Evolutionary conservation across 441 rosid genomes (phyloP), one percentile per base, ranked within the genome.

Genomic region (Geranium incanum): DNA sequence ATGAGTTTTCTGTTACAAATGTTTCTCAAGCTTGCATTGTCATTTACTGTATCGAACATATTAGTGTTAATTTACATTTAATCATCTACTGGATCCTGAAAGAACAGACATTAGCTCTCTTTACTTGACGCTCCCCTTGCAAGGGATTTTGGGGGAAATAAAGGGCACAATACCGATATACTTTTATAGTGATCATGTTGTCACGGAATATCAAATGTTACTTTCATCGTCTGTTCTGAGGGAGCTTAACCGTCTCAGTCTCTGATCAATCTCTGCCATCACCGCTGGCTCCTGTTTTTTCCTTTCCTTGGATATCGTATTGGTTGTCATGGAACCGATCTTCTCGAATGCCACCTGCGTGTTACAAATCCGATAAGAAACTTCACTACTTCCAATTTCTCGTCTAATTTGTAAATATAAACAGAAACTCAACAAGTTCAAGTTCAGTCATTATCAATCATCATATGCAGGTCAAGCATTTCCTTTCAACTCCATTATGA

Each of bases 281-380:
- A 95, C 99, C 23, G 97, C 98, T 1, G 97, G 91, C 79, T 95
- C 98, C 77, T 95, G 98, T 80, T 89, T 95, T 79, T 95, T 95
- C 86, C 99, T 85, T 79, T 92, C 89, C 84, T 95, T 95, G 0
- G 96, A 95, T 81, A 95, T 85, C 0, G 89, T 89, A 84, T 88
- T 84, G 15, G 97, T 89, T 5, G 92, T 92, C 98, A 95, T 84
- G 0, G 89, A 88, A 48, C 99, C 95, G 0, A 92, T 84, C 76
- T 89, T 88, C 81, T 92, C 97, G 50, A 87, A 92, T 3, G 99
- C 99, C 78, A 95, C 97, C 97, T 95, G 83, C 80, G 80, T 21
- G 21, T 52, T 37, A 23, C 60, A 63, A 28, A n/a, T 13, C 3
- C 60, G 21, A 55, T 55, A 55, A 55, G 60, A 55, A 55, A 52